Base-by-base conservation (phyloP, 768 basidiomycete species). In the Cyclocybe aegerita region DNA sequence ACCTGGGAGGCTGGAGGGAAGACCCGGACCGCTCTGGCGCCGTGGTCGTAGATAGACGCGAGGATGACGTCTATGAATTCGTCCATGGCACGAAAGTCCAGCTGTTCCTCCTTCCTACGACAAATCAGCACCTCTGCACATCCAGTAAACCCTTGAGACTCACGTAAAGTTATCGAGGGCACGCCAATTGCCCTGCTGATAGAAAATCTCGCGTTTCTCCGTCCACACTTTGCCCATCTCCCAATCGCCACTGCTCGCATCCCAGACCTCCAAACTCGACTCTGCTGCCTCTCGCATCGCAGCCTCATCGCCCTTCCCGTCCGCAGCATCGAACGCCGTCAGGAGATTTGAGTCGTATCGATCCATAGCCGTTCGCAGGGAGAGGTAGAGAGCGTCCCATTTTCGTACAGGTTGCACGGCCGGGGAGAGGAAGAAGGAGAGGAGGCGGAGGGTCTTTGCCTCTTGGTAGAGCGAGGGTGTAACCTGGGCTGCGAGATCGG, bases 211-310 rank as follows among this genome's bases (percentile, higher is more conserved):
- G 39, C 89, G 74, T 72, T 96, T 95, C 70, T 99, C 95, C 1
- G 90, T 86, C 92, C 96, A 99, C 12, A 95, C 86, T 56, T 92
- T 87, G 0, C 91, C 91, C 76, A 97, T 84, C 68, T 96, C 95
- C 91, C 91, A 95, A 50, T 92, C 88, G 9, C 73, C 65, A 9
- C 52, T 50, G 10, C 57, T 42, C 10, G 38, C 68, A 48, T 78
- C 77, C 80, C 86, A 89, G 0, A 97, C 82, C 54, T 88, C 82
- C 93, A 93, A 98, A 60, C 90, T 87, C 0, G 90, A 81, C 48
- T 82, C 82, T 4, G 94, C 91, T 0, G 86, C 88, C 47, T 89
- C 83, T 46, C 77, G 75, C 95, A 98, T 98, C 9, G 71, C 79
- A 1, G 54, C 64, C 60, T 96, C 92, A 55, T 96, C 83, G 4